Conservation (phyloP, 2,329 filamentous ascomycete species). For the Fusarium brachygibbosum region DNA sequence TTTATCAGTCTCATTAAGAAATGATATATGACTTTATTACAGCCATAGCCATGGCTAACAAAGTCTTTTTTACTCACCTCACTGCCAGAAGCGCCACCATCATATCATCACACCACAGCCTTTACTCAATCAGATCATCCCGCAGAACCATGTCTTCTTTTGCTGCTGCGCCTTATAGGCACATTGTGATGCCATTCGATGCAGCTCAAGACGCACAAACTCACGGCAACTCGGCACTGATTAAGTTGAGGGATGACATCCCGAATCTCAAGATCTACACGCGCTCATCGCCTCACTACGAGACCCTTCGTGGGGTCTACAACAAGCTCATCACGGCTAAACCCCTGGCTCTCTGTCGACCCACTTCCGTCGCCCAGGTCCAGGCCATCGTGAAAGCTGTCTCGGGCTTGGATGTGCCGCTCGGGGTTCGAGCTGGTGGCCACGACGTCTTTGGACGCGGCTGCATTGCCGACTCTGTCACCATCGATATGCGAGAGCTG, state of each 20-base stretch:
- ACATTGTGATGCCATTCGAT: neutral
- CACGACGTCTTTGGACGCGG: slow-evolving; percentile 26
- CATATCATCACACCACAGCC: neutral
- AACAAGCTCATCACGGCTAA: slow-evolving; percentile 12
- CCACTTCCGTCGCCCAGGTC: slow-evolving; percentile 2
- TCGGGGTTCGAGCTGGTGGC: slow-evolving; percentile 21
- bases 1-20: neutral
- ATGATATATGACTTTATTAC: neutral
- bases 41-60: neutral
- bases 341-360: slow-evolving; percentile 7
- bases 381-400: slow-evolving; percentile 4
- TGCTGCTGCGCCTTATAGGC: neutral
- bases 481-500: slow-evolving; percentile 24
- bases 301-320: slow-evolving; percentile 13
- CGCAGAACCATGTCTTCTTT: neutral
- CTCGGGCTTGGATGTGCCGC: slow-evolving; percentile 6
- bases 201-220: neutral
- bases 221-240: neutral
- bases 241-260: slow-evolving; percentile 4
- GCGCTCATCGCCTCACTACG: slow-evolving; percentile 1
- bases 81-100: neutral
- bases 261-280: slow-evolving; percentile 14
- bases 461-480: slow-evolving; percentile 18
- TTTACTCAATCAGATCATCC: neutral
- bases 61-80: neutral